These are phyloP conservation scores for Pisolithus albus DNA, from an alignment of 768 basidiomycete species.

Conservation along the genomic window DNA sequence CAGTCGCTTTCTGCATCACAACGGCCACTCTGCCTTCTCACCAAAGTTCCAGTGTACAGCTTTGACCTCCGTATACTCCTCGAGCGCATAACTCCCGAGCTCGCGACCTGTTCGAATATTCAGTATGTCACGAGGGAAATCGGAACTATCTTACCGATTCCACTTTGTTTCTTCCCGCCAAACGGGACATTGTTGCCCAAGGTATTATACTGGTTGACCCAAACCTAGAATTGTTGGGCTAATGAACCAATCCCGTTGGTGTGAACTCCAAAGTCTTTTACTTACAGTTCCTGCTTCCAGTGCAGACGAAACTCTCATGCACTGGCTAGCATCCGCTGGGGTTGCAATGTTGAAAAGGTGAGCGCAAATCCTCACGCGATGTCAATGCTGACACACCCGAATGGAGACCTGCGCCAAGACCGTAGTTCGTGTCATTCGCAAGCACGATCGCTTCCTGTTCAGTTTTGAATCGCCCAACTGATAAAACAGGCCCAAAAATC, in stretches of 20 bases:
- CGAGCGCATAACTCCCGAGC: conserved; percentile 77
- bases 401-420: conserved; percentile 87
- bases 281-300: conserved; percentile 86
- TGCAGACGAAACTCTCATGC: conserved; percentile 79
- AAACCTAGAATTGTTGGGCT: conserved; percentile 46
- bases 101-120: conserved; percentile 59
- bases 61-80: conserved; percentile 78
- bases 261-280: background rate
- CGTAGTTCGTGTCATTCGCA: conserved; percentile 87
- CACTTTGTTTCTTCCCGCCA: conserved; percentile 91
- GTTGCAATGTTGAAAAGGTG: conserved; percentile 17
- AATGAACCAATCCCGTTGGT: too few relatives aligned
- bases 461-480: conserved; percentile 74
- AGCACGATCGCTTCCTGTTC: conserved; percentile 81
- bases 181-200: conserved; percentile 88
- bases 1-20: conserved; percentile 31
- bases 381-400: conserved; percentile 51
- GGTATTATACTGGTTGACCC: conserved; percentile 88
- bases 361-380: background rate
- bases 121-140: conserved; percentile 4
- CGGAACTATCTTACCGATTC: conserved; percentile 53
- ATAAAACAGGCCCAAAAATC: conserved; percentile 94
- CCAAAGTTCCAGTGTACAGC: conserved; percentile 87
- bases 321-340: conserved; percentile 72
- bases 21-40: conserved; percentile 72